phyloP scores from a whole-genome alignment of 139 green algal species.

The Desmodesmus armatus region DNA sequence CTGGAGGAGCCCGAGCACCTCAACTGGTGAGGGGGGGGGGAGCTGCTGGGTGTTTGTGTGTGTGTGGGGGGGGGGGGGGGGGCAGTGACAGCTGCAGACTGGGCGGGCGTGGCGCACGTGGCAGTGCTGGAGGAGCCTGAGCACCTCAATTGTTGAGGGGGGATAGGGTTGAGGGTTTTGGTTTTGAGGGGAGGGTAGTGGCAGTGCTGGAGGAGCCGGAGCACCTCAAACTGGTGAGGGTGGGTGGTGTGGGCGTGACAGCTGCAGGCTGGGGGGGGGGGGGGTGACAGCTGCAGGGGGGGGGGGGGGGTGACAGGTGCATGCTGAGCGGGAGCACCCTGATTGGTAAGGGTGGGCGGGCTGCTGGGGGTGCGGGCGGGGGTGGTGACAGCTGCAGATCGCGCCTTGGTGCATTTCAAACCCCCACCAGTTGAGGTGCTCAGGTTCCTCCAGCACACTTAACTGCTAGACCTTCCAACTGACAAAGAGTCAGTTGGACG shows the following conservation, averaged over 20 bases:
- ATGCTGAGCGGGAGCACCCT: constrained; percentile 7
- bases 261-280: too few relatives aligned
- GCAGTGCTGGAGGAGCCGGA: constrained; percentile 99
- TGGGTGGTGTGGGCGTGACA: not conserved
- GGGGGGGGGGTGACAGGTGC: not conserved
- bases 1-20: constrained; percentile 99
- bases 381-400: too few relatives aligned
- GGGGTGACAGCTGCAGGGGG: too few relatives aligned
- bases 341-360: too few relatives aligned
- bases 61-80: too few relatives aligned
- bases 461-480: too few relatives aligned
- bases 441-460: constrained; percentile 99
- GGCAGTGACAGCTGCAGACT: constrained; percentile 29
- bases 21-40: constrained; percentile 75
- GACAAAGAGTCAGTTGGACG: too few relatives aligned
- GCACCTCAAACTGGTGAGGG: constrained; percentile 93
- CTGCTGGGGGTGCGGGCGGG: too few relatives aligned
- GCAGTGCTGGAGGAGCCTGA: constrained; percentile 99
- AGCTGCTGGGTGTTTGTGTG: not conserved
- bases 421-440: too few relatives aligned
- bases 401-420: too few relatives aligned
- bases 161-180: too few relatives aligned
- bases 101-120: constrained; percentile 80
- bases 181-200: too few relatives aligned
- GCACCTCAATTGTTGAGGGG: constrained; percentile 92